Percentiles rank a stretch among this genome's conserved stretches.
These are phyloP conservation scores for Lotmaria passim DNA, from an alignment of 208 protist species.

Conservation along the genomic window DNA sequence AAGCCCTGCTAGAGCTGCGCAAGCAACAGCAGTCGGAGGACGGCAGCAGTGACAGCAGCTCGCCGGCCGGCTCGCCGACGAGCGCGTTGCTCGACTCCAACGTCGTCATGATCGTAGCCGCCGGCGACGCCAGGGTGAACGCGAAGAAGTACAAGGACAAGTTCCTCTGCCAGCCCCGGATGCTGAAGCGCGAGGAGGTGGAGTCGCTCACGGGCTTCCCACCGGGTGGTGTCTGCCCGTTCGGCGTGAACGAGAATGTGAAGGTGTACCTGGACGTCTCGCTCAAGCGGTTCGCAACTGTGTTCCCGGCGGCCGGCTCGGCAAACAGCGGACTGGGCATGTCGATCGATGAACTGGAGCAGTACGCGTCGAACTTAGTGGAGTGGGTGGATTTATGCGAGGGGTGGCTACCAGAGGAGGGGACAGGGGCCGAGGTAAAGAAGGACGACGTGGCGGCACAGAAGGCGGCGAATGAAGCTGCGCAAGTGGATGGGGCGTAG, in stretches of 20 bases:
- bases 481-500: no score
- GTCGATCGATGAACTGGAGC: constrained; percentile 59
- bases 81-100: constrained; percentile 6
- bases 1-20: constrained; percentile 16
- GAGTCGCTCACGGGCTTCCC: constrained; percentile 53
- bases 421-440: background rate
- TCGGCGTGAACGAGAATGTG: constrained; percentile 55
- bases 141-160: constrained; percentile 54
- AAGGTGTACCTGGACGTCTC: constrained; percentile 73
- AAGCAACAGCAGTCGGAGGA: constrained; percentile 6
- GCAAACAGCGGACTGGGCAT: constrained; percentile 48
- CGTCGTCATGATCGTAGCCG: constrained; percentile 52
- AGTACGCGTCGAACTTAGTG: constrained; percentile 57
- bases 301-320: constrained; percentile 62
- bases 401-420: constrained; percentile 29
- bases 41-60: constrained; percentile 13
- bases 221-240: constrained; percentile 66
- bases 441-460: background rate
- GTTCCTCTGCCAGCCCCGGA: constrained; percentile 46
- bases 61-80: constrained; percentile 5
- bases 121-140: constrained; percentile 58
- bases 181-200: constrained; percentile 65
- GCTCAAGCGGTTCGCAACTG: constrained; percentile 53
- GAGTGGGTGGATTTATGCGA: constrained; percentile 78
- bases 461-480: constrained; percentile 10